phyloP scores from a whole-genome alignment of 805 yeast species.

The Dipodascus albidus region DNA sequence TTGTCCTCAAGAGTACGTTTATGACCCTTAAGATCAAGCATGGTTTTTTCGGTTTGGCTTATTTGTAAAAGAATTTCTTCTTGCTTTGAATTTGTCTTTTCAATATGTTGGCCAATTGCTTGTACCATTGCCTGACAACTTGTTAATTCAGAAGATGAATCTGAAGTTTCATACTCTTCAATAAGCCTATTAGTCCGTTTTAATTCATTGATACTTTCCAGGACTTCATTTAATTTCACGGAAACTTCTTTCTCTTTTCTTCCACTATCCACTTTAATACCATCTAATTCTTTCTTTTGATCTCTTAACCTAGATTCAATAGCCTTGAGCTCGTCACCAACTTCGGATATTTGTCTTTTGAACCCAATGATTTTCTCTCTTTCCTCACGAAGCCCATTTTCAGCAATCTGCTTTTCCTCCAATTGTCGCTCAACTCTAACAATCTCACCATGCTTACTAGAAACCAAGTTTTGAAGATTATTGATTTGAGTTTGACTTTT shows the following conservation, averaged over 20 bases:
- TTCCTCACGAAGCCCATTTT: background rate
- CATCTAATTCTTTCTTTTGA: background rate
- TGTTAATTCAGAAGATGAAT: constrained; percentile 7
- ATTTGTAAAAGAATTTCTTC: constrained; percentile 18
- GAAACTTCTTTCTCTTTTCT: constrained; percentile 1
- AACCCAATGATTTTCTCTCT: constrained; percentile 24
- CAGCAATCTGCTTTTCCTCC: constrained; percentile 31
- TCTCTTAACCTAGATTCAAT: constrained; percentile 46
- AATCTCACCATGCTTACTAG: constrained; percentile 41
- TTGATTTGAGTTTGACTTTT: background rate
- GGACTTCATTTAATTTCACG: constrained; percentile 2
- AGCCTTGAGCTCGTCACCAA: constrained; percentile 38
- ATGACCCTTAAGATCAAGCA: constrained; percentile 47
- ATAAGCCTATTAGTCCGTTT: constrained; percentile 5
- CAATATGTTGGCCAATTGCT: constrained; percentile 13
- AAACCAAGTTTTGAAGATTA: constrained; percentile 33
- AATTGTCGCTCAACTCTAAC: constrained; percentile 42
- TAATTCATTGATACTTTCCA: constrained; percentile 6
- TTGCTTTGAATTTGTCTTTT: constrained; percentile 16
- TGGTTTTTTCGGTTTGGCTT: constrained; percentile 28
- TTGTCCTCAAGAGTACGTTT: constrained; percentile 57
- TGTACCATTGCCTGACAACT: constrained; percentile 20
- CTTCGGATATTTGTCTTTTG: constrained; percentile 35
- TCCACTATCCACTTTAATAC: background rate
- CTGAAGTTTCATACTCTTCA: constrained; percentile 8